Evolutionary conservation across 176 grass and related monocot genomes (phyloP).

Genomic region (Saccharum spontaneum): DNA sequence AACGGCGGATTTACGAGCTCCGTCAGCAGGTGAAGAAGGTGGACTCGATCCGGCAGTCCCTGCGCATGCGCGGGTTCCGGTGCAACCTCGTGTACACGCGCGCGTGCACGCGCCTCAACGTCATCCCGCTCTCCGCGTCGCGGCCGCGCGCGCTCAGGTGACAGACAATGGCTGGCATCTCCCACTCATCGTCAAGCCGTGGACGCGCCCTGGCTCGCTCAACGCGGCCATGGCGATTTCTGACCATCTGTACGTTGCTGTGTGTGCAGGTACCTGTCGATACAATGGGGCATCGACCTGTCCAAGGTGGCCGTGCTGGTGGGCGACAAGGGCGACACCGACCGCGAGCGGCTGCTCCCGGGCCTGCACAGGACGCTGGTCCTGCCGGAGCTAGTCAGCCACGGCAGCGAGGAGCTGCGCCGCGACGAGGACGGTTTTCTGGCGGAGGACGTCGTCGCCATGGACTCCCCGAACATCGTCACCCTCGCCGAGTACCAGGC

Average conservation of each 20-base stretch:
- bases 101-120: constrained; percentile 72
- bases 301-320: constrained; percentile 61
- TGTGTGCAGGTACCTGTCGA: constrained; percentile 59
- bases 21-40: constrained; percentile 60
- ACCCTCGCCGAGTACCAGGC: constrained; percentile 30
- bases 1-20: background rate
- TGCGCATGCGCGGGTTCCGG: constrained; percentile 91
- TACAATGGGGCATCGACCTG: constrained; percentile 84
- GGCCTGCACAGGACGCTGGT: constrained; percentile 77
- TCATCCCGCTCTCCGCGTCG: constrained; percentile 76
- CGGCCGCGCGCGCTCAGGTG: constrained; percentile 71
- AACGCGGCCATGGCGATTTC: no score
- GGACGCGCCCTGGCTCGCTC: no score
- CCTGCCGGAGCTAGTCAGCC: constrained; percentile 46
- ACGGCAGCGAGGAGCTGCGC: constrained; percentile 71
- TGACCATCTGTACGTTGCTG: background rate
- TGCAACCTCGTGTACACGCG: constrained; percentile 85
- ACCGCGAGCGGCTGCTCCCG: constrained; percentile 69
- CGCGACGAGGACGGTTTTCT: constrained; percentile 60
- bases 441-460: constrained; percentile 64
- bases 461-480: constrained; percentile 58
- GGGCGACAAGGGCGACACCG: constrained; percentile 89
- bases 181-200: background rate
- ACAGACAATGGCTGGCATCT: background rate
- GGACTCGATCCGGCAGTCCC: constrained; percentile 62